Evolutionary conservation across 192 early-diverging fungal species (phyloP), one percentile per base, ranked within the genome.

Genomic region (Coemansia asiatica): DNA sequence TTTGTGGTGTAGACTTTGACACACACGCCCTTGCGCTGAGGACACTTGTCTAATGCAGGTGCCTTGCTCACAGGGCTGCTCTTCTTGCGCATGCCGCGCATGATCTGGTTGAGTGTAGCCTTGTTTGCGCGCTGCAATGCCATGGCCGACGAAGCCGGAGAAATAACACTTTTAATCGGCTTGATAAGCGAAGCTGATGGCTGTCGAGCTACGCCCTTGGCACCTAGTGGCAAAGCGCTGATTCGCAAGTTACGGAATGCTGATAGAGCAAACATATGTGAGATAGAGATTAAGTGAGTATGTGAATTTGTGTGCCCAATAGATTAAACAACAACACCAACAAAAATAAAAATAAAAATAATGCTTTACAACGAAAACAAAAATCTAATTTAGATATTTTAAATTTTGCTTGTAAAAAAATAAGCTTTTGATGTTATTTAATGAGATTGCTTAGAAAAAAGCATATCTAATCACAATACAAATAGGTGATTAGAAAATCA

Each of bases 81-180:
- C 27, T 79, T 72, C 79, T 92, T 95, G 51, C 95, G 92, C 62
- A 83, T 83, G 59, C 90, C 90, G 31, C 90, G 87, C 61, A 97
- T 94, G 38, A 95, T 91, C 69, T 98, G 95, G 79, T 94, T 97
- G 19, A 98, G 84, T 4, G 96, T 95, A 18, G 95, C 93, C 87
- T 90, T 91, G 28, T 56, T 63, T 1, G 74, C 79, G 25, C 46
- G 59, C 29, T 80, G 77, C 16, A 29, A 13, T 8, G 53, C 63
- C 61, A 65, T 61, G 28, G 50, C 28, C 1, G 46, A 15, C 6
- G 50, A 25, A 19, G 50, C 50, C 5, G 61, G 5, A 13, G 36
- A 27, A 2, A 2, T 16, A 4, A 22, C 15, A 6, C n/a, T 60
- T 35, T 13, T 44, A 40, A 1, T 23, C 10, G 35, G 35, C 10